These are phyloP conservation scores for Metschnikowia lachancei DNA, from an alignment of 805 yeast species.

Conservation along the genomic window DNA sequence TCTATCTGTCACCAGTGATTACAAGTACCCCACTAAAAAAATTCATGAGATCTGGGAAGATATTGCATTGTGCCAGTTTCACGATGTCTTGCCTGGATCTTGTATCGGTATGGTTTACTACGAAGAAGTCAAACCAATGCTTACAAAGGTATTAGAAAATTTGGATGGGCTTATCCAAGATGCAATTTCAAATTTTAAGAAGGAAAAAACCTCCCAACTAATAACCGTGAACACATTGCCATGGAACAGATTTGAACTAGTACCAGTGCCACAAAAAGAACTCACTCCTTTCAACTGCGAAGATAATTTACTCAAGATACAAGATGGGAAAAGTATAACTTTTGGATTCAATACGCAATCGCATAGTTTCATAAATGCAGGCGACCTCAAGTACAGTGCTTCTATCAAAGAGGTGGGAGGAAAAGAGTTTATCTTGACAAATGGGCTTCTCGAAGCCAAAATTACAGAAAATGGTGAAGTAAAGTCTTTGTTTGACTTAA, in stretches of 20 bases:
- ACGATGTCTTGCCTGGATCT: constrained; percentile 96
- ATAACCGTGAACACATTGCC: constrained; percentile 53
- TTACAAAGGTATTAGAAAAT: constrained; percentile 52
- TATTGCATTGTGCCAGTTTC: constrained; percentile 88
- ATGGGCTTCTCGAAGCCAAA: constrained; percentile 57
- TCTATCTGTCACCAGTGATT: constrained; percentile 56
- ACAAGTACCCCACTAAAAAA: constrained; percentile 68
- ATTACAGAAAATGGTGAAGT: constrained; percentile 54
- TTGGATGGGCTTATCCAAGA: constrained; percentile 52
- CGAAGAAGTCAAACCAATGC: constrained; percentile 78
- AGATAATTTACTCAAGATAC: constrained; percentile 6
- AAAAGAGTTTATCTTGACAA: constrained; percentile 51
- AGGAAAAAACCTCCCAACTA: not conserved
- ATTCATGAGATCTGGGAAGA: constrained; percentile 82
- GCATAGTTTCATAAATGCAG: constrained; percentile 12
- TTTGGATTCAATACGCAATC: constrained; percentile 18
- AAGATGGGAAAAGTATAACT: constrained; percentile 9
- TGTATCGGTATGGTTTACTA: constrained; percentile 89
- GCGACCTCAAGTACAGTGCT: constrained; percentile 44
- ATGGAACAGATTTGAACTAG: constrained; percentile 56
- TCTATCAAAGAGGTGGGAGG: constrained; percentile 41
- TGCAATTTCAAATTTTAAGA: constrained; percentile 36
- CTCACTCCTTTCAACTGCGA: constrained; percentile 6
- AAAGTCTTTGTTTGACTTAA: constrained; percentile 59
- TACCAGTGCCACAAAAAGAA: constrained; percentile 30